Base-by-base conservation (phyloP, 2,329 filamentous ascomycete genomes). In the Colletotrichum tropicale region DNA sequence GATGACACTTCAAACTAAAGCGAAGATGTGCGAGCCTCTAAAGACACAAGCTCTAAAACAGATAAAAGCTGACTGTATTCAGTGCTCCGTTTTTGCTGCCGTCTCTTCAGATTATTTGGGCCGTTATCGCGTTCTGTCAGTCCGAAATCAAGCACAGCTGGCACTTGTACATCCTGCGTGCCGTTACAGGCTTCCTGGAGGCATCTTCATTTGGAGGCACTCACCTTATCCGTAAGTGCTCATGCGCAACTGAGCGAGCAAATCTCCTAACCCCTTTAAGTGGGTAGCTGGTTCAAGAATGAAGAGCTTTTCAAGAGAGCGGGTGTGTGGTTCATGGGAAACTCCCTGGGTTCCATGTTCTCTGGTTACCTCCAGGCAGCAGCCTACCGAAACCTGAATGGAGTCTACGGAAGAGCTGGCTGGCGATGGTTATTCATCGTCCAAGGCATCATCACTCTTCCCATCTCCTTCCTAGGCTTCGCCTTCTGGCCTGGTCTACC, bases 331-430 rank as follows among this genome's bases (percentile, higher is more conserved):
- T 85, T 87, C 69, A 85, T 89, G 2, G 88, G 87, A 16, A 88
- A 89, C 15, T 88, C 86, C 3, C 83, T 91, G 0, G 90, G 88
- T 1, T 83, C 85, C 26, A 90, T 91, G 88, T 88, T 91, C 66
- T 89, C 88, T 18, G 90, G 89, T 2, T 91, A 90, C 74, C 84
- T 91, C 0, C 89, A 91, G 80, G 87, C 89, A 0, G 89, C 88
- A 0, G 87, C 88, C 0, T 90, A 91, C 79, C 86, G 87, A 65
- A 87, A 88, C 30, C 83, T 92, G 0, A 88, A 88, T 32, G 89
- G 89, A 1, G 82, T 87, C 0, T 80, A 80, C 13, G 89, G 89
- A 0, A 78, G 82, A 16, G 79, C 82, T 0, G 85, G 83, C 0
- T 87, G 81, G 81, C 81, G 83, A 26, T 87, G 84, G 84, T 79